Percentiles rank a stretch among this genome's conserved stretches.
Conservation (phyloP, 202 grass and related monocot genomes). For the Panicum hallii region DNA sequence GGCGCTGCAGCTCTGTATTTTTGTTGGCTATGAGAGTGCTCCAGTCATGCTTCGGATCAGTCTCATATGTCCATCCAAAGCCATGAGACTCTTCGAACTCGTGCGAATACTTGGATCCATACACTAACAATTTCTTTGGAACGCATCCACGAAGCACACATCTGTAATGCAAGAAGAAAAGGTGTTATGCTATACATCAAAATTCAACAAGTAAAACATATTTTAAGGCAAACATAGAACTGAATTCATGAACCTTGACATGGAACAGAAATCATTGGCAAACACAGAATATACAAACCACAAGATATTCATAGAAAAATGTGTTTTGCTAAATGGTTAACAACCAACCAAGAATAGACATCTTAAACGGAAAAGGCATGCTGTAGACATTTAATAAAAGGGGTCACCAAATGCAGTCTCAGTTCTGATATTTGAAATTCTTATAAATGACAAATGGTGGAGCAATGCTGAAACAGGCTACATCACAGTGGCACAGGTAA, state of each 20-base stretch:
- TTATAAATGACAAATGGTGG: neutral
- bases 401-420: neutral
- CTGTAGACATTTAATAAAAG: neutral
- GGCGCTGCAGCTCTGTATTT: slow-evolving; percentile 77
- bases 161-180: slow-evolving; percentile 49
- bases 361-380: neutral
- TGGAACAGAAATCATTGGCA: slow-evolving; percentile 23
- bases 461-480: neutral
- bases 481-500: neutral
- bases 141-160: slow-evolving; percentile 82
- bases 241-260: neutral
- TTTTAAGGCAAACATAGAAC: neutral
- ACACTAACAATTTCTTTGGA: slow-evolving; percentile 82
- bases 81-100: slow-evolving; percentile 77
- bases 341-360: neutral
- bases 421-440: neutral
- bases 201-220: neutral
- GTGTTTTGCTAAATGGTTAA: neutral
- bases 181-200: neutral
- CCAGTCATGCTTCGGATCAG: slow-evolving; percentile 79
- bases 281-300: neutral
- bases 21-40: slow-evolving; percentile 83
- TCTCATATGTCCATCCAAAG: slow-evolving; percentile 80
- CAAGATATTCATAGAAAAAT: neutral
- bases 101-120: slow-evolving; percentile 76